A percentile compares a stretch with the other conserved stretches of the same genome.
These are phyloP conservation scores for Arthrobotrys musiformis DNA, from an alignment of 2,329 filamentous ascomycete species.

Conservation along the genomic window DNA sequence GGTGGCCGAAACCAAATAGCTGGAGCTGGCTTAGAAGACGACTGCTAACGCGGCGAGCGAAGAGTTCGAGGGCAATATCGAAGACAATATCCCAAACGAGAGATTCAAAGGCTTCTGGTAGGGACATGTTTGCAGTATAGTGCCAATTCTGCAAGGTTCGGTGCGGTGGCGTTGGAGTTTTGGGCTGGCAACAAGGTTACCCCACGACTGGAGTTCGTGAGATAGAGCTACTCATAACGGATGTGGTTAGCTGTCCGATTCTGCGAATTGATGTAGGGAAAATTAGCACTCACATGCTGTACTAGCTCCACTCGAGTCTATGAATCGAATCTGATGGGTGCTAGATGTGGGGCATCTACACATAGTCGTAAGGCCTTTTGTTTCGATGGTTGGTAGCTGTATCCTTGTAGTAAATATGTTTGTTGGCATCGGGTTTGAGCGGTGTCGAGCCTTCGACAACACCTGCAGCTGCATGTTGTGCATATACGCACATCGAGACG, in stretches of 20 bases:
- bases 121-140: background rate
- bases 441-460: background rate
- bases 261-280: no score
- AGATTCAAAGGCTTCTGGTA: background rate
- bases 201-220: background rate
- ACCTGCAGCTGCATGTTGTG: background rate
- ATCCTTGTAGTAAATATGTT: no score
- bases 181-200: background rate
- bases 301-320: no score
- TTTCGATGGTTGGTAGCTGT: background rate
- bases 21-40: background rate
- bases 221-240: background rate
- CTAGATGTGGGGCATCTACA: background rate
- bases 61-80: background rate
- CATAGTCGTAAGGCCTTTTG: background rate
- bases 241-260: no score
- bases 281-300: no score
- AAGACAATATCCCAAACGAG: background rate
- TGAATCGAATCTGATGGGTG: background rate
- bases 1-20: background rate
- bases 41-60: background rate
- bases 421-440: no score
- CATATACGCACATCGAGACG: background rate
- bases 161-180: background rate
- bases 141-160: conserved; percentile 2